Base-by-base conservation (phyloP, 768 basidiomycete genomes). In the Clathrus columnatus region DNA sequence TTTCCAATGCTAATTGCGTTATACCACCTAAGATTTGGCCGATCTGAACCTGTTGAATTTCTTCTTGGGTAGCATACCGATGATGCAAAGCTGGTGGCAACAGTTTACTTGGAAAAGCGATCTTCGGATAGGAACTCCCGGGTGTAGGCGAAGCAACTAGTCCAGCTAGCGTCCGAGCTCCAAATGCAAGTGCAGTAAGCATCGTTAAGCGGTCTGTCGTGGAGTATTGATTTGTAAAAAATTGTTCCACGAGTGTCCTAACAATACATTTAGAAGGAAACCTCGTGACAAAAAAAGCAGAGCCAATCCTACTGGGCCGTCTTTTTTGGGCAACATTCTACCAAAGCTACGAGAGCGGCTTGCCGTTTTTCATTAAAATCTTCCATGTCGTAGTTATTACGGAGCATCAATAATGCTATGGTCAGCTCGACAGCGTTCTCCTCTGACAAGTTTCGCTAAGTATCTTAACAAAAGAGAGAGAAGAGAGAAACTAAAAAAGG, bases 191-290 rank as follows among this genome's bases (percentile, higher is more conserved):
- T 0, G 91, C 86, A 58, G 88, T 92, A 20, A 98, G 75, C 61
- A 93, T 91, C 8, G 82, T 79, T 58, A 81, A 87, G 7, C 94
- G 84, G 62, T 97, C 93, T 27, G 83, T 78, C 17, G 81, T 79
- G 0, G 96, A 94, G 68, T 95, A 96, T 60, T 95, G 91, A 48
- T 87, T 88, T 61, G 84, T 84, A 73, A 98, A 99, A 69, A 92
- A 94, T 64, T 96, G 90, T 65, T 95, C 91, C 51, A 91, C 83
- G 8, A 97, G 73, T 29, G 81, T 77, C 2, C 94, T 96, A 64
- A 8, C 53, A 46, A 16, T 2, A 30, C 8, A 27, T 11, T 10
- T 16, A 61, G 6, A 58, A 28, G 21, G 10, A 17, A 28, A 17
- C 29, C 54, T 20, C 56, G 48, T 48, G 41, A 36, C 30, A 44